Evolutionary conservation across 1,284 basidiomycete species (phyloP).

Genomic region (Irpex lacteus): DNA sequence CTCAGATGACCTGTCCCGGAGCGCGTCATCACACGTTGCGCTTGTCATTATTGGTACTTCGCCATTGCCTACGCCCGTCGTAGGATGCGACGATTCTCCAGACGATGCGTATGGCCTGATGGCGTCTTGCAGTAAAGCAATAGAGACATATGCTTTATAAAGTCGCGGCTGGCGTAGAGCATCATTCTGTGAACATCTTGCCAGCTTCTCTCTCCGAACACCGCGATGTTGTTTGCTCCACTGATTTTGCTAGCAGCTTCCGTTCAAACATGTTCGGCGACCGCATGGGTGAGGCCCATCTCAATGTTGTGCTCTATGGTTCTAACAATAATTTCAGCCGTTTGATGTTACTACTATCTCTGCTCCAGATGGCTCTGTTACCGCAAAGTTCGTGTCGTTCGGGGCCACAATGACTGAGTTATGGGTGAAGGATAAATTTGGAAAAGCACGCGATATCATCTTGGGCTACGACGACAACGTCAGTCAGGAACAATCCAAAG

Average conservation of each 20-base stretch:
- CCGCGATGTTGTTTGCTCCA: not conserved
- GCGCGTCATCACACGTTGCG: not conserved
- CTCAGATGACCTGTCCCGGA: not conserved
- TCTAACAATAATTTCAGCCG: slow-evolving; percentile 30
- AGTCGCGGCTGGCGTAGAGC: not conserved
- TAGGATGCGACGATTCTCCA: slow-evolving; percentile 6
- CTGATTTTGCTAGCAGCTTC: not conserved
- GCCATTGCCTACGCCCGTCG: not conserved
- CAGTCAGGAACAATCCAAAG: not conserved
- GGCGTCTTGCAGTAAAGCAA: not conserved
- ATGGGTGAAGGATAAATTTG: slow-evolving; percentile 48
- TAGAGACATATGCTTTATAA: not conserved
- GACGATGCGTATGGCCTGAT: not conserved
- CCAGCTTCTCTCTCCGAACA: not conserved
- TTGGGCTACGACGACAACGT: slow-evolving; percentile 46
- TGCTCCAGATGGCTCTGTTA: slow-evolving; percentile 50
- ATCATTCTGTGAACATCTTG: not conserved
- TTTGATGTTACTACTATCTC: slow-evolving; percentile 47
- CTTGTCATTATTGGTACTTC: not conserved
- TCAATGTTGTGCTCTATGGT: not conserved
- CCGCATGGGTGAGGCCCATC: slow-evolving; percentile 2
- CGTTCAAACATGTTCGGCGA: not conserved
- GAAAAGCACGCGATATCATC: slow-evolving; percentile 44
- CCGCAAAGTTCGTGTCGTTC: slow-evolving; percentile 51
- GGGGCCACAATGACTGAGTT: slow-evolving; percentile 51